Evolutionary conservation across 371 early-diverging fungal genomes (phyloP), one percentile per base, ranked within the genome.

Genomic region (Lichtheimia ornata): DNA sequence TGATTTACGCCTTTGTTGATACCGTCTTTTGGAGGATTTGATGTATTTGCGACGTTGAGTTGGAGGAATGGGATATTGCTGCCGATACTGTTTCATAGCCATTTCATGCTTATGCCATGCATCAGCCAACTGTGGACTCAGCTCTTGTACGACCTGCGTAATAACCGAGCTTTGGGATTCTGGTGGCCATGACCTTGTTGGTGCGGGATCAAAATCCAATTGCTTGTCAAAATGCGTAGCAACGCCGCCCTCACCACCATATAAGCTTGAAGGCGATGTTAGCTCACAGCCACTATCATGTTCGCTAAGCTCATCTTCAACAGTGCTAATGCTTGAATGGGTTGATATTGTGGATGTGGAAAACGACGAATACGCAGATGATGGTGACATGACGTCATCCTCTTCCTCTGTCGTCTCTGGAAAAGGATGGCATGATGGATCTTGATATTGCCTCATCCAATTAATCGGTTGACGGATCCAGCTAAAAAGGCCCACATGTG

Each of bases 381-480:
- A 54, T 11, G 28, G 3, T 17, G 14, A 5, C 7, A 18, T 18
- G 4, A 17, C n/a, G 5, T 15, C 40, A 20, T 18, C 24, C 20
- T 41, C 22, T 40, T 35, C 15, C 35, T n/a, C 11, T 7, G 13
- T 22, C 30, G 17, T 52, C 53, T 53, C 20, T 50, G n/a, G 50
- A 50, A 7, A 50, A 5, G 9, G 1, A 13, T 51, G 1, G 17
- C 25, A 24, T 51, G 17, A 4, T 25, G 50, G 22, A 12, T 22
- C 13, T 22, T 50, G 13, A 22, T 12, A 50, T 5, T 5, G 9
- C 0, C 20, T 1, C 30, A 53, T 30, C 53, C 53, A 53, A 30
- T 53, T 30, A 5, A 53, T 28, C 4, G 53, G 53, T n/a, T 53
- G 53, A 4, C 53, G 53, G 14, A 53, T 15, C 53, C 53, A 53